A percentile compares a stretch with the other conserved stretches of the same genome.
phyloP scores from a whole-genome alignment of 495 filamentous ascomycete species.

The Daldinia loculata region DNA sequence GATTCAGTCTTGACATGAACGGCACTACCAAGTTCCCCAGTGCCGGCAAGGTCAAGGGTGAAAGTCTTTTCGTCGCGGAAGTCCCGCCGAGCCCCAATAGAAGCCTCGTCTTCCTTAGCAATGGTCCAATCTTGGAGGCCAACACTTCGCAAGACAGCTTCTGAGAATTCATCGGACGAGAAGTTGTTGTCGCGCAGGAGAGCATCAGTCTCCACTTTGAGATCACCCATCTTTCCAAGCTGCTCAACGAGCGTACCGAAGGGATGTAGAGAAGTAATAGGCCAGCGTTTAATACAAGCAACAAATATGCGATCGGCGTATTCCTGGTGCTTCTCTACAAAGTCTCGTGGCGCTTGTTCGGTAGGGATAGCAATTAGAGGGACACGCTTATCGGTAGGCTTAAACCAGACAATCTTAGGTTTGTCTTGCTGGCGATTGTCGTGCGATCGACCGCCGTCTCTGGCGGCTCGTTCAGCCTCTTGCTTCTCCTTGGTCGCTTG shows the following conservation, averaged over 20 bases:
- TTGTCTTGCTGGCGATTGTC: conserved; percentile 87
- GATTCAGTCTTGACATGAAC: conserved; percentile 84
- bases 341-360: conserved; percentile 96
- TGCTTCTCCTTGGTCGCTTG: conserved; percentile 99
- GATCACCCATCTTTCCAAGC: conserved; percentile 95
- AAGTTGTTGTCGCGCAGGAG: conserved; percentile 99
- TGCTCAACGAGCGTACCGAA: conserved; percentile 98
- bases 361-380: conserved; percentile 98
- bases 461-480: conserved; percentile 91
- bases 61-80: conserved; percentile 91
- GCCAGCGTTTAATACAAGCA: conserved; percentile 98
- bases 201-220: conserved; percentile 96
- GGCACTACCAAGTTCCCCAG: conserved; percentile 87
- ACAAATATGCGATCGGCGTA: conserved; percentile 98
- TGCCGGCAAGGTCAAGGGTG: conserved; percentile 86
- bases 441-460: conserved; percentile 86
- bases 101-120: conserved; percentile 79
- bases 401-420: conserved; percentile 99
- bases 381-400: conserved; percentile 98
- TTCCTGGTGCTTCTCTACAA: conserved; percentile 97
- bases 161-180: conserved; percentile 94
- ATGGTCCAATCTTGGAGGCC: conserved; percentile 91
- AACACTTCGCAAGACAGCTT: conserved; percentile 92
- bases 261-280: conserved; percentile 98
- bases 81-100: conserved; percentile 80